phyloP scores from a whole-genome alignment of 768 basidiomycete species.

The Russula sp. region DNA sequence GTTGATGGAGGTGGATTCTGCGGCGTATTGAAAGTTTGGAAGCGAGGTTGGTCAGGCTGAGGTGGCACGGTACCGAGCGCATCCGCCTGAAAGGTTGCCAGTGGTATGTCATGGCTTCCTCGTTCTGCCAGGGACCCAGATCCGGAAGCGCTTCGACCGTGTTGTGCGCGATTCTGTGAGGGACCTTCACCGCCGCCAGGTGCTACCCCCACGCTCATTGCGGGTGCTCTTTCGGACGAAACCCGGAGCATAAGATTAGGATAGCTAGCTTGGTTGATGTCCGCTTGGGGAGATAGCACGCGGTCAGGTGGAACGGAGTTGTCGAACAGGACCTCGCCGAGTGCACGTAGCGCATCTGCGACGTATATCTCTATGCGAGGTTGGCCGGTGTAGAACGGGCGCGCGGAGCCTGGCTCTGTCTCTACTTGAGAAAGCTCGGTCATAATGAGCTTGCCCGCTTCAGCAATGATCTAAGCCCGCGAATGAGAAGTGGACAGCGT shows the following conservation, averaged over 20 bases:
- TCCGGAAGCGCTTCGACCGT: background rate
- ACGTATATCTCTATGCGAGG: constrained; percentile 55
- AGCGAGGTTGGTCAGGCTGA: background rate
- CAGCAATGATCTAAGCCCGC: constrained; percentile 42
- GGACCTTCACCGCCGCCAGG: background rate
- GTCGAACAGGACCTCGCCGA: constrained; percentile 48
- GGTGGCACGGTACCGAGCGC: constrained; percentile 6
- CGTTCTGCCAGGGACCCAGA: background rate
- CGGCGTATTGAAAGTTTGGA: background rate
- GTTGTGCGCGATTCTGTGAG: background rate
- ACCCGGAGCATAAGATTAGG: background rate
- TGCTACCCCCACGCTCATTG: background rate
- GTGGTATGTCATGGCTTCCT: background rate
- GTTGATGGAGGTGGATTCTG: background rate
- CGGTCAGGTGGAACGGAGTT: constrained; percentile 32
- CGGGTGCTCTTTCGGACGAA: background rate
- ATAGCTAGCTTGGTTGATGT: background rate
- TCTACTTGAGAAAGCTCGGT: constrained; percentile 68
- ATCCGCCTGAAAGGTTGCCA: background rate
- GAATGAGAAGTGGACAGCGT: background rate
- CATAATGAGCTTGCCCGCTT: constrained; percentile 49
- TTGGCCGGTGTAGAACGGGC: constrained; percentile 66
- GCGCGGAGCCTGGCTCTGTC: constrained; percentile 73
- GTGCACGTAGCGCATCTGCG: constrained; percentile 52
- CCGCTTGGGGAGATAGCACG: constrained; percentile 6